Conservation (phyloP, 228 moss, liverwort and hornwort genomes). For the Sphagnum magellanicum region DNA sequence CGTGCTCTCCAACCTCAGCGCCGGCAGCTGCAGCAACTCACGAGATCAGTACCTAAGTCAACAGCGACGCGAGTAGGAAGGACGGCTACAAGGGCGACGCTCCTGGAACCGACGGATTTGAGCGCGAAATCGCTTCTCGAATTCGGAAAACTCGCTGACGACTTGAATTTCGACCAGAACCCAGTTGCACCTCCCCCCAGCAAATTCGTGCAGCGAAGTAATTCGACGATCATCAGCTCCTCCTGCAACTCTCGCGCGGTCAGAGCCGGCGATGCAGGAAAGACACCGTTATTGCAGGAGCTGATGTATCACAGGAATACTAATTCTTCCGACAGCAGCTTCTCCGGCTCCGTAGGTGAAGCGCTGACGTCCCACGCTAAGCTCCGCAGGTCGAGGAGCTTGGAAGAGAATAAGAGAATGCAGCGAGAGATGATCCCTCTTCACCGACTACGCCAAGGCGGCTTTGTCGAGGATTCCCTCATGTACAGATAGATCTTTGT, state of each 20-base stretch:
- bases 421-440: constrained; percentile 23
- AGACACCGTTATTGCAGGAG: too few relatives aligned
- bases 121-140: constrained; percentile 2
- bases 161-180: neutral
- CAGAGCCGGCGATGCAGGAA: too few relatives aligned
- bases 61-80: too few relatives aligned
- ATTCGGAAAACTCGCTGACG: constrained; percentile 5
- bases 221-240: neutral
- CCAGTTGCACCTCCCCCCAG: neutral
- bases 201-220: neutral
- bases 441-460: constrained; percentile 36
- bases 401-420: constrained; percentile 10
- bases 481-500: constrained; percentile 48
- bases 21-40: too few relatives aligned
- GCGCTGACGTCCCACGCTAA: constrained; percentile 1
- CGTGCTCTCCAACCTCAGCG: too few relatives aligned
- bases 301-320: too few relatives aligned
- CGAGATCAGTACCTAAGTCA: too few relatives aligned
- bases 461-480: constrained; percentile 19
- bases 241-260: neutral
- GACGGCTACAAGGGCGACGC: neutral
- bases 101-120: constrained; percentile 8
- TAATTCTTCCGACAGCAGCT: neutral
- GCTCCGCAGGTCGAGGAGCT: neutral
- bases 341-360: constrained; percentile 15